These are phyloP conservation scores for Colletotrichum navitas DNA, from an alignment of 2,329 filamentous ascomycete genomes.

Conservation along the genomic window DNA sequence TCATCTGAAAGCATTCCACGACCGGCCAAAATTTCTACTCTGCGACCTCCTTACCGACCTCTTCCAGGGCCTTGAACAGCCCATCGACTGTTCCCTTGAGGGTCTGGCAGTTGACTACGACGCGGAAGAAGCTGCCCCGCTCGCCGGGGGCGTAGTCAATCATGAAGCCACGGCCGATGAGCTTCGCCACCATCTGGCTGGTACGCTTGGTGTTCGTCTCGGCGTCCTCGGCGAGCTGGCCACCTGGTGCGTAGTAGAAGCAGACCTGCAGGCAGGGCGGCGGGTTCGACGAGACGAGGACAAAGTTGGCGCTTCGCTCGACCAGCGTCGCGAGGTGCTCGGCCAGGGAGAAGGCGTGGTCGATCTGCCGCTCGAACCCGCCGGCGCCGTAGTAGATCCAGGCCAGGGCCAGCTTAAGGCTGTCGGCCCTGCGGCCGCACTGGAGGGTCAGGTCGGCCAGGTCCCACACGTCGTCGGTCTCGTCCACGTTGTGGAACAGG, in stretches of 20 bases:
- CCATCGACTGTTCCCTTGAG: constrained; percentile 64
- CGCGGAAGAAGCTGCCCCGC: constrained; percentile 69
- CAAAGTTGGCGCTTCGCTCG: constrained; percentile 68
- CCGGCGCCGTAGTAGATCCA: constrained; percentile 90
- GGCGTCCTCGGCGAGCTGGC: constrained; percentile 58
- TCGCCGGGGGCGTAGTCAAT: constrained; percentile 71
- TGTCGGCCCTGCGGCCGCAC: constrained; percentile 88
- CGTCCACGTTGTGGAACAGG: constrained; percentile 75
- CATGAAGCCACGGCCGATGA: constrained; percentile 69
- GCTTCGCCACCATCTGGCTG: constrained; percentile 59
- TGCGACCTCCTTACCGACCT: constrained; percentile 54
- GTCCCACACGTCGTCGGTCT: constrained; percentile 79
- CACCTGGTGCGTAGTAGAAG: constrained; percentile 83
- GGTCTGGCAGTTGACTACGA: constrained; percentile 71
- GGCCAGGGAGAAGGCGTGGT: constrained; percentile 80
- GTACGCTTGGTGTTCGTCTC: constrained; percentile 64
- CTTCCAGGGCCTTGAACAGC: constrained; percentile 66
- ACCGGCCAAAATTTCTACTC: not conserved
- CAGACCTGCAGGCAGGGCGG: constrained; percentile 94
- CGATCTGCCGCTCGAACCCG: constrained; percentile 79
- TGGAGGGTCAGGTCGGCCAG: constrained; percentile 93
- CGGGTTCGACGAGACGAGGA: constrained; percentile 79
- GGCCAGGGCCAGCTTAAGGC: constrained; percentile 85
- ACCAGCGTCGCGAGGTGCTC: constrained; percentile 75
- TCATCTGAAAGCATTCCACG: not conserved